Evolutionary conservation across 306 rosid species (phyloP).

Genomic region (Vigna trinervia): DNA sequence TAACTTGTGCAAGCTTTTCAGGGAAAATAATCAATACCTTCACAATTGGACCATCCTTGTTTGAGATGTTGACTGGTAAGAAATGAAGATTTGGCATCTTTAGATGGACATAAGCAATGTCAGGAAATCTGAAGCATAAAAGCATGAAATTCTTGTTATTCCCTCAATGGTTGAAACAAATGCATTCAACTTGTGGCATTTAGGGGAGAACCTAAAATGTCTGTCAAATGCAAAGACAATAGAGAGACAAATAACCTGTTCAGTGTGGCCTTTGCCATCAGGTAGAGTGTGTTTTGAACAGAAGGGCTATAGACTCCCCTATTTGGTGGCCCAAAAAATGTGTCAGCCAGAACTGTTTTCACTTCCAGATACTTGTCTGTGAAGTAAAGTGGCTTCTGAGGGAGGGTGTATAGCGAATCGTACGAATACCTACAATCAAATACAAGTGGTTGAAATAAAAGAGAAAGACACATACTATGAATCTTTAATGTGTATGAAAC

Average conservation of each 20-base stretch:
- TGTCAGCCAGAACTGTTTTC: slow-evolving; percentile 68
- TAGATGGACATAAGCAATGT: slow-evolving; percentile 67
- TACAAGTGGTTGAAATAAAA: no score
- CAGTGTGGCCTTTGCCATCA: slow-evolving; percentile 79
- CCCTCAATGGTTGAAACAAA: slow-evolving; percentile 3
- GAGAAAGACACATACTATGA: no score
- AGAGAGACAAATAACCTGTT: slow-evolving; percentile 61
- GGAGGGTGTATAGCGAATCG: slow-evolving; percentile 62
- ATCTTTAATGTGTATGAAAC: no score
- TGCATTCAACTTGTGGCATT: slow-evolving; percentile 19
- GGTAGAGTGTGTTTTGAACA: slow-evolving; percentile 90
- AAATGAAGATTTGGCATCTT: slow-evolving; percentile 98
- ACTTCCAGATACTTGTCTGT: slow-evolving; percentile 67
- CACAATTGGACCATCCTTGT: slow-evolving; percentile 69
- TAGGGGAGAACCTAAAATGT: slow-evolving; percentile 2
- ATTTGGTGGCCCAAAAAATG: slow-evolving; percentile 80
- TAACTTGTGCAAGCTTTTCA: slow-evolving; percentile 26
- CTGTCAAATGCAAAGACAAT: neutral
- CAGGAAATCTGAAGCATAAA: slow-evolving; percentile 70
- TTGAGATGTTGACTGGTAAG: slow-evolving; percentile 83
- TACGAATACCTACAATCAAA: slow-evolving; percentile 72
- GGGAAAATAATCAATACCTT: slow-evolving; percentile 64
- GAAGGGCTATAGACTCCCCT: slow-evolving; percentile 91
- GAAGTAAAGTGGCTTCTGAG: slow-evolving; percentile 70
- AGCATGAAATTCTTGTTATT: slow-evolving; percentile 42